phyloP scores from a whole-genome alignment of 2,329 filamentous ascomycete genomes.

The Gyromitra esculenta region DNA sequence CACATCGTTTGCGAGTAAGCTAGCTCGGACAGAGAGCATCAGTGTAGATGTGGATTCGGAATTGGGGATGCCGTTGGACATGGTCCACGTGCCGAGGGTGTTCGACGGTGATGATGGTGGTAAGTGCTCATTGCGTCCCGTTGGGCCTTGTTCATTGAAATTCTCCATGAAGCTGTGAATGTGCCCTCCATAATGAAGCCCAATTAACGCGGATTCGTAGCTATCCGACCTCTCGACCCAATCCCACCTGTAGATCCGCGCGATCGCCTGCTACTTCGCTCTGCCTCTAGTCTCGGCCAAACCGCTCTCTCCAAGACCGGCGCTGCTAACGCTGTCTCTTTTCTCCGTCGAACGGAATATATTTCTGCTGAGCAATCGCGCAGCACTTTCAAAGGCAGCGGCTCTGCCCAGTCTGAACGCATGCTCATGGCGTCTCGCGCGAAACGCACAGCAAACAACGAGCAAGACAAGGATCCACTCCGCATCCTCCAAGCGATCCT shows the following conservation, averaged over 20 bases:
- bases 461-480: slow-evolving; percentile 64
- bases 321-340: slow-evolving; percentile 71
- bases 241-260: slow-evolving; percentile 79
- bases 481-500: slow-evolving; percentile 66
- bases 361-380: slow-evolving; percentile 73
- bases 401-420: slow-evolving; percentile 66
- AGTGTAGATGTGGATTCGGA: slow-evolving; percentile 98
- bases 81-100: slow-evolving; percentile 92
- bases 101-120: slow-evolving; percentile 95
- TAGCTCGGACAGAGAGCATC: slow-evolving; percentile 89
- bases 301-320: slow-evolving; percentile 77
- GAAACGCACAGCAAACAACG: slow-evolving; percentile 61
- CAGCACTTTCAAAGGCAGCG: slow-evolving; percentile 61
- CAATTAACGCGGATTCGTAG: slow-evolving; percentile 64
- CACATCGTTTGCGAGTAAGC: slow-evolving; percentile 85
- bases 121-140: slow-evolving; percentile 62
- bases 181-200: slow-evolving; percentile 58
- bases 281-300: slow-evolving; percentile 85
- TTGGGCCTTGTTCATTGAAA: slow-evolving; percentile 17
- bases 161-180: slow-evolving; percentile 30
- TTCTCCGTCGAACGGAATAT: slow-evolving; percentile 95
- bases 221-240: slow-evolving; percentile 80
- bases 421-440: slow-evolving; percentile 63
- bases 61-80: slow-evolving; percentile 94
- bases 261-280: slow-evolving; percentile 83